Conservation (phyloP, 2,329 filamentous ascomycete genomes). For the Aspergillus versicolor region DNA sequence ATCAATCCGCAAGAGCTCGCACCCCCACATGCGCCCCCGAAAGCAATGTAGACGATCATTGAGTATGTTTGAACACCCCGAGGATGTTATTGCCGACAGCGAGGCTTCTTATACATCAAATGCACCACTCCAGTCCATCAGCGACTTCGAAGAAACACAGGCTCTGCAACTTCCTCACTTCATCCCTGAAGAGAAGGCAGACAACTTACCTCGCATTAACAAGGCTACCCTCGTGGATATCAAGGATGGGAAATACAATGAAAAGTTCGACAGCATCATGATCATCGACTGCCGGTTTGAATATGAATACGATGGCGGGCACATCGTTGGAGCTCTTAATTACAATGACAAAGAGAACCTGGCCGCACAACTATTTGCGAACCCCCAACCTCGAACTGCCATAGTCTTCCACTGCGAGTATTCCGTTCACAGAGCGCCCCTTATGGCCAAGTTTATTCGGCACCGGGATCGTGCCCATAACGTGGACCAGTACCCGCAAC, state of each 20-base stretch:
- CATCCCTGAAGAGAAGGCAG: conserved; percentile 72
- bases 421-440: conserved; percentile 89
- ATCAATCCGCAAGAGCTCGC: conserved; percentile 71
- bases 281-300: conserved; percentile 97
- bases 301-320: conserved; percentile 96
- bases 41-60: conserved; percentile 89
- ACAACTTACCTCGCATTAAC: conserved; percentile 84
- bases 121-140: conserved; percentile 68
- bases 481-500: conserved; percentile 77
- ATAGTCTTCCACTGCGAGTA: conserved; percentile 98
- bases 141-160: conserved; percentile 77
- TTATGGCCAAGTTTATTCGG: conserved; percentile 93
- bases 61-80: conserved; percentile 96
- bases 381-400: conserved; percentile 69
- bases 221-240: conserved; percentile 81
- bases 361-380: conserved; percentile 73
- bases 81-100: conserved; percentile 81
- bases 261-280: conserved; percentile 75
- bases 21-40: conserved; percentile 70
- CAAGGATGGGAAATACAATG: conserved; percentile 78
- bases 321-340: conserved; percentile 91
- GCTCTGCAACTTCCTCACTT: conserved; percentile 80
- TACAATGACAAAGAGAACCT: conserved; percentile 95
- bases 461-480: conserved; percentile 85
- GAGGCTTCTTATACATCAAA: conserved; percentile 57